Conservation (phyloP, 345 rosid species). For the Salix suchowensis region DNA sequence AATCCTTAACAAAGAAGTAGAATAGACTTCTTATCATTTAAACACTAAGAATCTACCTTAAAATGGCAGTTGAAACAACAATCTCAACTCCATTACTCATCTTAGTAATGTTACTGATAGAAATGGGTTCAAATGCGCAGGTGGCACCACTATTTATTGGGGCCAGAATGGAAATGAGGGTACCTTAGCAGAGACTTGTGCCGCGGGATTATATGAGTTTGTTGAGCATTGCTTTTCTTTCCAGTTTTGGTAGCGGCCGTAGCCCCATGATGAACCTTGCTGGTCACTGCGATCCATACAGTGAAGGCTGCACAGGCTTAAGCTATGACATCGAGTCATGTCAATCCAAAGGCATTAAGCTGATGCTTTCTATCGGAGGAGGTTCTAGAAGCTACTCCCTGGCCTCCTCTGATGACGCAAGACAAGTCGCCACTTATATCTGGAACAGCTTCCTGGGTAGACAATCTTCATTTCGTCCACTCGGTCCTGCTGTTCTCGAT, state of each 20-base stretch:
- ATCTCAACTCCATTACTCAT: background rate
- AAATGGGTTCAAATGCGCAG: background rate
- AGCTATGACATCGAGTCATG: constrained; percentile 12
- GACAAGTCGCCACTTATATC: constrained; percentile 9
- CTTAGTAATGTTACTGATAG: background rate
- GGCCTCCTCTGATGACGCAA: constrained; percentile 17
- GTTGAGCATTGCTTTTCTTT: constrained; percentile 15
- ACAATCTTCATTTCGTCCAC: background rate
- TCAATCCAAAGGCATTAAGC: constrained; percentile 11
- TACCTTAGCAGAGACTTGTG: constrained; percentile 7
- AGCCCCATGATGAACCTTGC: constrained; percentile 9
- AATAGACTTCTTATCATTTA: no score
- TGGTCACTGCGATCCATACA: constrained; percentile 9
- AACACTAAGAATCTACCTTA: background rate
- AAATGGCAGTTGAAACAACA: background rate
- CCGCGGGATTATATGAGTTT: constrained; percentile 4
- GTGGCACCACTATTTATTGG: constrained; percentile 11
- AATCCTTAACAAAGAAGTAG: no score
- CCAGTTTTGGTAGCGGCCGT: constrained; percentile 8
- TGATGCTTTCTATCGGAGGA: constrained; percentile 12
- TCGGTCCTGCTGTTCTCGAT: constrained; percentile 5
- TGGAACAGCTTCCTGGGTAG: constrained; percentile 17
- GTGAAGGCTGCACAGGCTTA: constrained; percentile 1
- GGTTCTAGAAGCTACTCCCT: background rate
- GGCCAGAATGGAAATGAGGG: constrained; percentile 18